Conservation (phyloP, 352 stramenopile genomes). For the Pythium sp. region DNA sequence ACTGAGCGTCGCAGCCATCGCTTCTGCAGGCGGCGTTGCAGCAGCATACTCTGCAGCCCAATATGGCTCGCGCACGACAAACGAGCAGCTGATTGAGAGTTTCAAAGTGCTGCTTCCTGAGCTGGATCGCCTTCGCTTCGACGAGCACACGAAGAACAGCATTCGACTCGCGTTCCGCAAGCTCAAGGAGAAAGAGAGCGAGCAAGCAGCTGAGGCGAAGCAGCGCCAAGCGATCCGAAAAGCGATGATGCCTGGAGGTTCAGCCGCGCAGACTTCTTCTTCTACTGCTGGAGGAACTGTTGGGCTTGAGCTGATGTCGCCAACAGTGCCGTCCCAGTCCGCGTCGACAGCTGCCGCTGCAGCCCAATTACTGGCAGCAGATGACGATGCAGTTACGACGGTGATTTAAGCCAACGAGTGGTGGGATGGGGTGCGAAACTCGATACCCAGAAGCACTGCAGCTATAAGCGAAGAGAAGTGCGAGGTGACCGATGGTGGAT, state of each 20-base stretch:
- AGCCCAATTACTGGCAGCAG: not conserved
- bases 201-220: slow-evolving; percentile 9
- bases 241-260: slow-evolving; percentile 5
- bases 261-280: not conserved
- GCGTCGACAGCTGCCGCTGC: not conserved
- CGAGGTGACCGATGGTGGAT: not conserved
- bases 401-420: not conserved
- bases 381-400: not conserved
- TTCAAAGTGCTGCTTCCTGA: slow-evolving; percentile 50
- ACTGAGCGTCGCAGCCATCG: not conserved
- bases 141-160: slow-evolving; percentile 58
- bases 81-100: slow-evolving; percentile 46
- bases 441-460: not conserved
- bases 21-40: not conserved
- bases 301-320: not conserved
- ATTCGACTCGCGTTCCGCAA: slow-evolving; percentile 50
- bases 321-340: not conserved
- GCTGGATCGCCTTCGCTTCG: slow-evolving; percentile 49
- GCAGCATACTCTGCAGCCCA: not conserved
- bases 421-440: not conserved
- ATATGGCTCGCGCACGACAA: slow-evolving; percentile 26
- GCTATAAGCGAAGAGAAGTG: not conserved
- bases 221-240: slow-evolving; percentile 13
- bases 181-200: slow-evolving; percentile 31
- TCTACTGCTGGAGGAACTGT: not conserved